Conservation (phyloP, 371 early-diverging fungal species). For the Vairimorpha ceranae region DNA sequence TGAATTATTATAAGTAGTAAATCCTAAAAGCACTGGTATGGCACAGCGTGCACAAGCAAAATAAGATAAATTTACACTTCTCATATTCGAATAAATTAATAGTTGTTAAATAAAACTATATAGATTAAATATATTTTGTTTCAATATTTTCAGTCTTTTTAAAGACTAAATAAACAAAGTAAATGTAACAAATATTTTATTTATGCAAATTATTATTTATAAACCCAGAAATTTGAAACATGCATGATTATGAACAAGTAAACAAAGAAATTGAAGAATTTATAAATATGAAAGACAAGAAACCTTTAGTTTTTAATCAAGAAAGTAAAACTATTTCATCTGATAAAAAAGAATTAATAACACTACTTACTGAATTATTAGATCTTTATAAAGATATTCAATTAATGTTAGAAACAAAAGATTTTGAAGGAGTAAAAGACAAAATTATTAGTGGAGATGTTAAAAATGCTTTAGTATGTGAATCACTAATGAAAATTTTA, state of each 20-base stretch:
- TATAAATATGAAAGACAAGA: conserved; percentile 11
- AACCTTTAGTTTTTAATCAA: neutral
- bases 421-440: conserved; percentile 36
- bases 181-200: no score
- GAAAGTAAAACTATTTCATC: neutral
- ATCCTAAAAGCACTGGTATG: no score
- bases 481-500: conserved; percentile 54
- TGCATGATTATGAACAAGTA: conserved; percentile 40
- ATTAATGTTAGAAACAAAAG: conserved; percentile 18
- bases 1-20: no score
- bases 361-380: conserved; percentile 31
- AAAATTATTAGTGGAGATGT: conserved; percentile 44
- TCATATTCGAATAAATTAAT: no score
- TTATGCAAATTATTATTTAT: neutral
- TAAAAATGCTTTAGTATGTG: conserved; percentile 50
- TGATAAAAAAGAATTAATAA: conserved; percentile 24
- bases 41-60: no score
- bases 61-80: no score
- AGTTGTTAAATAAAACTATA: no score
- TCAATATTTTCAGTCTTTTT: no score
- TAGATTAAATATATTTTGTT: no score
- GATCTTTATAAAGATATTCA: conserved; percentile 43
- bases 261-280: conserved; percentile 45
- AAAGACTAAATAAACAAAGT: no score
- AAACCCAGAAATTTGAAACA: neutral